Base-by-base conservation (phyloP, 176 grass and related monocot genomes). In the Musa troglodytarum region DNA sequence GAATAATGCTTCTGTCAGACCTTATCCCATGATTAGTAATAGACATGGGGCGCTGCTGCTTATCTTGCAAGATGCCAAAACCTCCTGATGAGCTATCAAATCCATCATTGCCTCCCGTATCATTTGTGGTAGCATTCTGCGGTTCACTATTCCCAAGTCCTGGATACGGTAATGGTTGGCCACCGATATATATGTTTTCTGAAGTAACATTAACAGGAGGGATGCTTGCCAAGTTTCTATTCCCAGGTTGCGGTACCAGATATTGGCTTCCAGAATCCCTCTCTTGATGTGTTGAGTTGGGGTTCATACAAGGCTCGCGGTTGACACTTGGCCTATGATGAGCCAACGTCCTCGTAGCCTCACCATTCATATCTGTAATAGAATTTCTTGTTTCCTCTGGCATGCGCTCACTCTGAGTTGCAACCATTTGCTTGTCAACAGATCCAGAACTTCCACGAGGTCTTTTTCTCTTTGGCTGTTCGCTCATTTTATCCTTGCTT, bases 291-390 rank as follows among this genome's bases (percentile, higher is more conserved):
- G 77, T 82, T 19, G 77, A 78, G 85, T 69, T 69, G 68, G 74
- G 75, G 65, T 73, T 73, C 13, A 71, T 71, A 63, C 50, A 62
- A 10, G 2, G 69, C 71, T 67, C 77, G 52, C 81, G 82, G 72
- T 89, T 80, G 64, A 84, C 72, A 76, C 11, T 78, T 24, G 65
- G 34, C 63, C 82, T 67, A 81, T 78, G 87, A 81, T 78, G 74
- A 80, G 22, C 57, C 77, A 73, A 50, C 56, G 72, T 63, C 28
- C 76, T 63, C 28, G 78, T 79, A 75, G 76, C 57, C 43, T 74
- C 51, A 74, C 29, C 54, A 43, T 93, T 91, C 82, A 89, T 91
- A 82, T 89, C 86, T 55, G 82, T 80, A 79, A 91, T 87, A 71
- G 69, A 54, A 89, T 77, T 90, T 84, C 80, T 75, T 54, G 82